These are phyloP conservation scores for Phytophthora citrophthora DNA, from an alignment of 352 stramenopile genomes.

Conservation along the genomic window DNA sequence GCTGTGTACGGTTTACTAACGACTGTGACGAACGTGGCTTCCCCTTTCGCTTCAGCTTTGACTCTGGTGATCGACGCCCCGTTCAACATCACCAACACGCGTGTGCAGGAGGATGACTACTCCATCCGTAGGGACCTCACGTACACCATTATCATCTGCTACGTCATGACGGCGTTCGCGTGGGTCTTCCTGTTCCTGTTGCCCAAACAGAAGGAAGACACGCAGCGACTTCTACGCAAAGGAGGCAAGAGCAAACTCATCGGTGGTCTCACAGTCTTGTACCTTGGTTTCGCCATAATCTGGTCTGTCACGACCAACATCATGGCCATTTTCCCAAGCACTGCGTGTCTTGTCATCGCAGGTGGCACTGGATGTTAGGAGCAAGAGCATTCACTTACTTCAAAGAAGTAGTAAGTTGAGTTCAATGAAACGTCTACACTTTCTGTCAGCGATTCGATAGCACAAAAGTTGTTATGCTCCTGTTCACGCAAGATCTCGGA, in stretches of 20 bases:
- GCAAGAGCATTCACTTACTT: too few relatives aligned
- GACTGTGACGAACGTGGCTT: slow-evolving; percentile 23
- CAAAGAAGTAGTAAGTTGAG: too few relatives aligned
- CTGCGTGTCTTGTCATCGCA: slow-evolving; percentile 17
- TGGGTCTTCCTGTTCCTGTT: slow-evolving; percentile 20
- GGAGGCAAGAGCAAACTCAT: slow-evolving; percentile 17
- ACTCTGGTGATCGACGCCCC: slow-evolving; percentile 15
- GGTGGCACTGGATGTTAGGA: too few relatives aligned
- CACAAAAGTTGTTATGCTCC: too few relatives aligned
- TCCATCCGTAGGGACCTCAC: slow-evolving; percentile 9
- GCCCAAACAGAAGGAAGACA: slow-evolving; percentile 15
- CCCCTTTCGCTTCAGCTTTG: slow-evolving; percentile 12
- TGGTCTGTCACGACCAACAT: slow-evolving; percentile 26
- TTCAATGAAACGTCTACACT: too few relatives aligned
- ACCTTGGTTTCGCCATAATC: slow-evolving; percentile 14
- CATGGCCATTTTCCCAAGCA: slow-evolving; percentile 23
- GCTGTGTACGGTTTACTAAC: slow-evolving; percentile 39
- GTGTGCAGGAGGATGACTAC: slow-evolving; percentile 9
- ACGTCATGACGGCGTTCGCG: slow-evolving; percentile 13
- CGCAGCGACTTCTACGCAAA: slow-evolving; percentile 8
- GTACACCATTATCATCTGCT: slow-evolving; percentile 21
- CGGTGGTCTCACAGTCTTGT: slow-evolving; percentile 6
- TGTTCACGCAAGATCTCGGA: too few relatives aligned
- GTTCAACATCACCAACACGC: slow-evolving; percentile 10
- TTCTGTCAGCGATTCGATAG: too few relatives aligned